These are phyloP conservation scores for Clausena lansium DNA, from an alignment of 345 rosid genomes.

Conservation along the genomic window DNA sequence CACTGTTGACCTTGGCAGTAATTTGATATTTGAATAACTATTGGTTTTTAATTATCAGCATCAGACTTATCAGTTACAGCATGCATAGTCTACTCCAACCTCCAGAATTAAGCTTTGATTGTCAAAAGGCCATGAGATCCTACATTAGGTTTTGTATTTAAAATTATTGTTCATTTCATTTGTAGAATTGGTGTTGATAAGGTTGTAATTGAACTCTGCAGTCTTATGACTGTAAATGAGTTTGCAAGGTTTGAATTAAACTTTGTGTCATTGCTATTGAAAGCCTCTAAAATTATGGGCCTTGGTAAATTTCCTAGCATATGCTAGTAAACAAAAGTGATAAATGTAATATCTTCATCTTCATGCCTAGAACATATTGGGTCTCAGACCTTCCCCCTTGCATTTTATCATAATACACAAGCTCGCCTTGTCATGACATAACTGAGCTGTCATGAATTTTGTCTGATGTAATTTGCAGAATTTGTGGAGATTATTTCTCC, in stretches of 20 bases:
- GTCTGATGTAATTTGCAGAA: constrained; percentile 46
- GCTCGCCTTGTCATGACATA: neutral
- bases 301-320: neutral
- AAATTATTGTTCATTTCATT: neutral
- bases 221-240: neutral
- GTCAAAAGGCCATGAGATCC: neutral
- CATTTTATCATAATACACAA: neutral
- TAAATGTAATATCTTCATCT: neutral
- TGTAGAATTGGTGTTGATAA: neutral
- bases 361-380: neutral
- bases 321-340: neutral
- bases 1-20: neutral
- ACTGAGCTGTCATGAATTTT: neutral
- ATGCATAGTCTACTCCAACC: neutral
- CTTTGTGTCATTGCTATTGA: neutral
- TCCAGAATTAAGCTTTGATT: neutral
- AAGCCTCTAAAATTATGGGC: neutral
- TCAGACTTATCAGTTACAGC: neutral
- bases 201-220: neutral
- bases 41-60: neutral
- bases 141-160: neutral
- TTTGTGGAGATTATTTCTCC: constrained; percentile 85
- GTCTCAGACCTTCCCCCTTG: neutral
- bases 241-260: neutral
- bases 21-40: neutral